A percentile compares a stretch with the other conserved stretches of the same genome.
phyloP scores from a whole-genome alignment of 2,329 filamentous ascomycete genomes.

The Monascus ruber region DNA sequence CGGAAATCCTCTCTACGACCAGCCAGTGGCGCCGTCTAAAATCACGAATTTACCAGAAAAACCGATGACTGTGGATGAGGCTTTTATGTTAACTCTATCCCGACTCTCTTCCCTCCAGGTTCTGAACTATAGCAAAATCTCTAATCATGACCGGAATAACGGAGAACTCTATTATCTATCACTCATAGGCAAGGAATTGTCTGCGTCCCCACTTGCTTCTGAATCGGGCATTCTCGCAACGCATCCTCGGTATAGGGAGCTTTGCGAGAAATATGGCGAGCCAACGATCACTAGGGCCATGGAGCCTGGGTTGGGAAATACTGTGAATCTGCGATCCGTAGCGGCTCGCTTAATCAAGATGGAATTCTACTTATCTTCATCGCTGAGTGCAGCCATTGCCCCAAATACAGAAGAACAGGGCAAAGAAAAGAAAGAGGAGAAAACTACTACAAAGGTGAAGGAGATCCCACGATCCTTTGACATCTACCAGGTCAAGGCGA shows the following conservation, averaged over 20 bases:
- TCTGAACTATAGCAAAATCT: constrained; percentile 52
- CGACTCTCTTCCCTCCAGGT: constrained; percentile 56
- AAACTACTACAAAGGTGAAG: constrained; percentile 23
- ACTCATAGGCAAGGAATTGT: constrained; percentile 67
- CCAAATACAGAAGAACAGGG: constrained; percentile 1
- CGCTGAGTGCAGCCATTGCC: constrained; percentile 1
- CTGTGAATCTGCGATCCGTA: constrained; percentile 64
- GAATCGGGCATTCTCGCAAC: constrained; percentile 42
- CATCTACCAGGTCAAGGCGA: constrained; percentile 69
- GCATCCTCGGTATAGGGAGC: constrained; percentile 61
- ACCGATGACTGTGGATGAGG: constrained; percentile 54
- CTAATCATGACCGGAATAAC: constrained; percentile 63
- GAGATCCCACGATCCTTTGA: constrained; percentile 66
- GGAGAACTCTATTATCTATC: constrained; percentile 91
- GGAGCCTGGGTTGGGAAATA: constrained; percentile 19
- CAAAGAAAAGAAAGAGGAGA: no score
- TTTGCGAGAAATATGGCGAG: constrained; percentile 67
- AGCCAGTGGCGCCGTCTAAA: constrained; percentile 21
- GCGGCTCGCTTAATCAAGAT: constrained; percentile 62
- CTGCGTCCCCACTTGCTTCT: constrained; percentile 29
- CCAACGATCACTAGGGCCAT: constrained; percentile 50
- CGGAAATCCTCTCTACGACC: constrained; percentile 72
- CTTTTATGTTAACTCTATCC: constrained; percentile 78
- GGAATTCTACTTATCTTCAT: constrained; percentile 42
- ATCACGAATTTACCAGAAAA: constrained; percentile 30